Base-by-base conservation (phyloP, 2,329 filamentous ascomycete species). In the Fusarium gaditjirri region DNA sequence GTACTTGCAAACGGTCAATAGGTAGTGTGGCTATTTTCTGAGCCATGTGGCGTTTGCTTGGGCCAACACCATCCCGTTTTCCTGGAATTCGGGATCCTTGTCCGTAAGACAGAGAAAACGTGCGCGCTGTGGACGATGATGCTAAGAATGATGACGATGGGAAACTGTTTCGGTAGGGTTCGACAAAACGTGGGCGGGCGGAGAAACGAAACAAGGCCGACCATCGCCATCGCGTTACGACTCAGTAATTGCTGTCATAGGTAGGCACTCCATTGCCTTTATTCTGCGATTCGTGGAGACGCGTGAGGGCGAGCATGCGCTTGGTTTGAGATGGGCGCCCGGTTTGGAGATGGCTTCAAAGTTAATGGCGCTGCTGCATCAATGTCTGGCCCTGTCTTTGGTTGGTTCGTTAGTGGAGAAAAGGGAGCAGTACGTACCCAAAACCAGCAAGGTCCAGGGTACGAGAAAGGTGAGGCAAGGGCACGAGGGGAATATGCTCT, bases 281-380 rank as follows among this genome's bases (percentile, higher is more conserved):
- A 66, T 43, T 50, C 47, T 58, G 47, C 39, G 56, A 54, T 38
- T 71, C 70, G 61, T 72, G 60, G 56, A 66, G 52, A 70, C 50
- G 33, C 33, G 50, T 58, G 69, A 71, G 50, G 68, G 64, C 47
- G 42, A 56, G 35, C 49, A 68, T 35, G 57, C 70, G 55, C 39
- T 64, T 57, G 50, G 54, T 65, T 52, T 42, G 46, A 62, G 61
- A 68, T 65, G 71, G 65, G 65, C 67, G 54, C 63, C 62, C 58
- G 66, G 61, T 53, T 75, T 76, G 65, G 67, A 75, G 73, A 76
- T 76, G 71, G 74, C 73, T 73, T 75, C 75, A 65, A 64, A 43
- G 63, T 75, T 68, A 65, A 69, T 44, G 61, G 72, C 72, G 70
- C 65, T 62, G 72, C 70, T 70, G 70, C 63, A 75, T 67, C 58